A percentile compares a stretch with the other conserved stretches of the same genome.
Conservation (phyloP, 768 basidiomycete species). For the Collybiopsis luxurians region DNA sequence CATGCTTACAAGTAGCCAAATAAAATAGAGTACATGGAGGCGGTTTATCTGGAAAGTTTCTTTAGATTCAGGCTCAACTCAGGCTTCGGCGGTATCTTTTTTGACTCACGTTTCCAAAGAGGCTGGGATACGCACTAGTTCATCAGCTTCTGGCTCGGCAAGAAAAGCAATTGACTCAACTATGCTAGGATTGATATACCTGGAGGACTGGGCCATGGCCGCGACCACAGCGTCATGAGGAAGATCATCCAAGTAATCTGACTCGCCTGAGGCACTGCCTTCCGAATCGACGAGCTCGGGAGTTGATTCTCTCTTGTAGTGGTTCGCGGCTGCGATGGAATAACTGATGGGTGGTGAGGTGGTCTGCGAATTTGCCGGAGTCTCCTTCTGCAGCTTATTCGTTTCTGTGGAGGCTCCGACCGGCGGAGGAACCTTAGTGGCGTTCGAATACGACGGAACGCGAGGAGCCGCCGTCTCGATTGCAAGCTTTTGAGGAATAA, state of each 20-base stretch:
- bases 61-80: not conserved
- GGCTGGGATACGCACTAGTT: constrained; percentile 31
- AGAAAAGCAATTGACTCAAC: constrained; percentile 33
- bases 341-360: constrained; percentile 42
- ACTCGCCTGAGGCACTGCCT: constrained; percentile 1
- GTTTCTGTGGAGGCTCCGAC: not conserved
- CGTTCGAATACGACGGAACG: not conserved
- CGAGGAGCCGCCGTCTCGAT: constrained; percentile 7
- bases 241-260: constrained; percentile 2
- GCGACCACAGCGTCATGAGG: constrained; percentile 7
- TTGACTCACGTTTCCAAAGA: constrained; percentile 58
- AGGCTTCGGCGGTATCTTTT: too few relatives aligned
- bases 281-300: constrained; percentile 37
- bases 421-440: constrained; percentile 1
- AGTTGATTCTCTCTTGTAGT: constrained; percentile 26
- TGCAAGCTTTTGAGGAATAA: constrained; percentile 53
- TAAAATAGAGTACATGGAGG: constrained; percentile 70
- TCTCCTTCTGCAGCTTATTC: not conserved
- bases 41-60: constrained; percentile 46
- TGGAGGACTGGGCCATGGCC: constrained; percentile 1
- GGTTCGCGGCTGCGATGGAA: constrained; percentile 32
- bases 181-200: constrained; percentile 44
- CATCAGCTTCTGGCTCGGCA: constrained; percentile 15
- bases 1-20: constrained; percentile 58
- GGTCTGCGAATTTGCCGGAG: not conserved